Conservation (phyloP, 1,139 yeast species). For the Sugiyamaella neomexicana region DNA sequence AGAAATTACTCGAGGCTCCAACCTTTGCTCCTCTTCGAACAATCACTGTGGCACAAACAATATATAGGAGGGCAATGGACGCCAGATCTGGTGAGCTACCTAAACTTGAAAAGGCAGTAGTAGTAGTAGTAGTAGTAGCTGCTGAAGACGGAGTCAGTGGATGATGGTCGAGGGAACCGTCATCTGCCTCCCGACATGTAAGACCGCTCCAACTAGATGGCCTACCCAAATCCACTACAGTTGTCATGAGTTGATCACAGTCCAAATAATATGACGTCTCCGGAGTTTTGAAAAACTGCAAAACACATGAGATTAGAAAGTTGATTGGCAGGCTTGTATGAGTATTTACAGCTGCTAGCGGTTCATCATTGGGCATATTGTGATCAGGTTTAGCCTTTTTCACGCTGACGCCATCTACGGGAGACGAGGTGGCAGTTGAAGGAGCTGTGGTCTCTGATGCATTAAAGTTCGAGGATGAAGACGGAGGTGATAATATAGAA, state of each 20-base stretch:
- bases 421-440: not conserved
- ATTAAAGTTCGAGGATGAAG: not conserved
- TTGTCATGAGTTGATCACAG: constrained; percentile 10
- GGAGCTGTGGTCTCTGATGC: not conserved
- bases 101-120: not conserved
- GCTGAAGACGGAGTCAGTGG: constrained; percentile 8
- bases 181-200: not conserved
- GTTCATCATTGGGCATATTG: constrained; percentile 1
- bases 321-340: constrained; percentile 16
- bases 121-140: not conserved
- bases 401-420: not conserved
- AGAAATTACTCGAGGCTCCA: not conserved
- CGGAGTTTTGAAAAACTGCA: constrained; percentile 5
- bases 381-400: not conserved
- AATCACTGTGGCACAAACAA: constrained; percentile 19
- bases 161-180: not conserved
- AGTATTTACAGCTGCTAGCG: constrained; percentile 2
- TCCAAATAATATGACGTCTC: constrained; percentile 18
- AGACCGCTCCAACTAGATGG: constrained; percentile 2
- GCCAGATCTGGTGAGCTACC: not conserved
- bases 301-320: constrained; percentile 16
- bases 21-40: constrained; percentile 18
- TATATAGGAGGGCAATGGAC: constrained; percentile 13
- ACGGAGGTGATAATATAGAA: constrained; percentile 1
- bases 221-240: constrained; percentile 14